Evolutionary conservation across 345 rosid genomes (phyloP).

Genomic region (Lepidium didymum): DNA sequence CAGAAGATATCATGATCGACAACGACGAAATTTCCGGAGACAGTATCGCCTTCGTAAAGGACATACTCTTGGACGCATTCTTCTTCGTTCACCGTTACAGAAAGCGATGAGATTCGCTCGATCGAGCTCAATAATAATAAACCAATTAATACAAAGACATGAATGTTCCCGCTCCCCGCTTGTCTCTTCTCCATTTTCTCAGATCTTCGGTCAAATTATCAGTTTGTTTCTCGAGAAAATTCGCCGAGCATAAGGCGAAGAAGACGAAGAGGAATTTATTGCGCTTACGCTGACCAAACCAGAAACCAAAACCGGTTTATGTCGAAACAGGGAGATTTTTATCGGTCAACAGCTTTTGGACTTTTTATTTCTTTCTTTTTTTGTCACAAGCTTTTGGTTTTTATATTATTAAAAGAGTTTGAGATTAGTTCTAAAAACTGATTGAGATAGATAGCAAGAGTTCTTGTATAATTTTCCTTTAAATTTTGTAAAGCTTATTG

Average conservation of each 20-base stretch:
- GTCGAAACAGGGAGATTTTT: neutral
- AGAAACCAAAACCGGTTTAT: constrained; percentile 11
- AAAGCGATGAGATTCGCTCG: constrained; percentile 50
- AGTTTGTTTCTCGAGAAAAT: constrained; percentile 14
- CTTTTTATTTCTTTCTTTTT: too few species aligned
- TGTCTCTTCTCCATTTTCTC: constrained; percentile 32
- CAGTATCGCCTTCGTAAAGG: constrained; percentile 80
- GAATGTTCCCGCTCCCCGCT: constrained; percentile 24
- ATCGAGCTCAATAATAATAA: constrained; percentile 34
- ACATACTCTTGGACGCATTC: constrained; percentile 96
- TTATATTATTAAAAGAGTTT: too few species aligned
- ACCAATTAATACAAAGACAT: constrained; percentile 21
- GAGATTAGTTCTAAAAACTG: too few species aligned
- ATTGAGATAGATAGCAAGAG: too few species aligned
- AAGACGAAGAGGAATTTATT: neutral
- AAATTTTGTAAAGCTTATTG: too few species aligned
- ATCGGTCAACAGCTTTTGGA: constrained; percentile 8
- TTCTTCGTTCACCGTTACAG: constrained; percentile 78
- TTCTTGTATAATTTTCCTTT: too few species aligned
- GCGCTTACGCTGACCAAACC: constrained; percentile 2
- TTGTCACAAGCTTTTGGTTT: too few species aligned
- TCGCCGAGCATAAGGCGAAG: neutral
- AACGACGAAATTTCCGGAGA: constrained; percentile 94
- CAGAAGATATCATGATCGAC: constrained; percentile 99
- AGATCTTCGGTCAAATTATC: constrained; percentile 17